Evolutionary conservation across 495 filamentous ascomycete species (phyloP).

Genomic region (Melanomma pulvis-pyrius): DNA sequence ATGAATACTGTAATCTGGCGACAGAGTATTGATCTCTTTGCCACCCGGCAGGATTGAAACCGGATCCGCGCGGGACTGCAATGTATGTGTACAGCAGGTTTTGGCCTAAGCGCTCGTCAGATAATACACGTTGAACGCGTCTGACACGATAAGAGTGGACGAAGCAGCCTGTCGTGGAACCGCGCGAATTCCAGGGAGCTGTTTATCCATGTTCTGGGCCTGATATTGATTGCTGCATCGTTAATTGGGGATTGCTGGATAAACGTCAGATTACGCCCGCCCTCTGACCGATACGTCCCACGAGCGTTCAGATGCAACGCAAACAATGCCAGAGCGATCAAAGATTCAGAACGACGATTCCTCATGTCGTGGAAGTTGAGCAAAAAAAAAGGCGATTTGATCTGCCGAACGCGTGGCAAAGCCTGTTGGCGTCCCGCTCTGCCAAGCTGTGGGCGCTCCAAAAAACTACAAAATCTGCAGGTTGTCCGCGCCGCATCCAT

Average conservation of each 20-base stretch:
- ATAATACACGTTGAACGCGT: neutral
- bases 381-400: neutral
- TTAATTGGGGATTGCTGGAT: neutral
- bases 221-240: slow-evolving; percentile 11
- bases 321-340: neutral
- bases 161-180: neutral
- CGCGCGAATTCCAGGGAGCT: neutral
- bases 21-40: neutral
- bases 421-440: slow-evolving; percentile 13
- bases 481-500: slow-evolving; percentile 14
- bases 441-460: slow-evolving; percentile 14
- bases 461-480: slow-evolving; percentile 2
- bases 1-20: neutral
- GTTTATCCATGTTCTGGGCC: slow-evolving; percentile 8
- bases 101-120: neutral
- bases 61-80: neutral
- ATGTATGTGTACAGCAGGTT: neutral
- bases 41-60: neutral
- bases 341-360: neutral
- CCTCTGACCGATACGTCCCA: slow-evolving; percentile 13
- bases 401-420: slow-evolving; percentile 24
- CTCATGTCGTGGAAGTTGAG: neutral
- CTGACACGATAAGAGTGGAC: neutral
- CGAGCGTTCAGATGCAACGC: neutral
- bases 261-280: slow-evolving; percentile 10